Evolutionary conservation across 1,139 yeast species (phyloP), one percentile per base, ranked within the genome.

Genomic region (Protomyces macrosporus): DNA sequence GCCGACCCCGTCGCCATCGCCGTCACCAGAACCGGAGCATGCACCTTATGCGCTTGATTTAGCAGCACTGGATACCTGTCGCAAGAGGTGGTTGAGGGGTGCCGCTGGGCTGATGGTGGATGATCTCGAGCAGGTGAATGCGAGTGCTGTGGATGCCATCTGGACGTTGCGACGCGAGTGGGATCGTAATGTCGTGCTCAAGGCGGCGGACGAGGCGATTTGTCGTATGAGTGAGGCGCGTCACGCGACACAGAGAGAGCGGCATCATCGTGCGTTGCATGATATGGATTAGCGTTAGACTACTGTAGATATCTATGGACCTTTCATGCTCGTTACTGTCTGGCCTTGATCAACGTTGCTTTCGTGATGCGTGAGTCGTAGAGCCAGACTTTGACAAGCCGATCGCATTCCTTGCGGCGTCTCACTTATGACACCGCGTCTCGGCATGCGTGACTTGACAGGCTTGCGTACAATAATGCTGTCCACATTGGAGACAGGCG

Each of bases 81-180:
- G 74, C 39, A 33, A 68, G 0, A 57, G 66, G 48, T 72, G 86
- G 6, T 73, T 79, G 9, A 62, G 64, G 0, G 69, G 69, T 30
- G 83, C 95, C 0, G 78, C 76, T 12, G 78, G 78, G 30, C 79
- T 78, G 67, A 82, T 84, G 3, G 79, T 93, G n/a, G 95, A 88
- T 65, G 78, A 81, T 66, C 77, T 93, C 48, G 97, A 93, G 74
- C 82, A 82, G 57, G 75, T 86, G 12, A 86, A 87, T 78, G 85
- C 98, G 3, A 79, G 81, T 55, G 73, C 90, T 57, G 84, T 88
- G 78, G 93, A 88, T 60, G 78, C 85, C 12, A 80, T 88, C 2
- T 93, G 97, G 97, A 75, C 78, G 9, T 82, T 83, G 68, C 79
- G 96, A 63, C 75, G 78, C 59, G 73, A 76, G 5, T 86, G 96